These are phyloP conservation scores for Clonostachys chloroleuca DNA, from an alignment of 2,329 filamentous ascomycete genomes.

Conservation along the genomic window DNA sequence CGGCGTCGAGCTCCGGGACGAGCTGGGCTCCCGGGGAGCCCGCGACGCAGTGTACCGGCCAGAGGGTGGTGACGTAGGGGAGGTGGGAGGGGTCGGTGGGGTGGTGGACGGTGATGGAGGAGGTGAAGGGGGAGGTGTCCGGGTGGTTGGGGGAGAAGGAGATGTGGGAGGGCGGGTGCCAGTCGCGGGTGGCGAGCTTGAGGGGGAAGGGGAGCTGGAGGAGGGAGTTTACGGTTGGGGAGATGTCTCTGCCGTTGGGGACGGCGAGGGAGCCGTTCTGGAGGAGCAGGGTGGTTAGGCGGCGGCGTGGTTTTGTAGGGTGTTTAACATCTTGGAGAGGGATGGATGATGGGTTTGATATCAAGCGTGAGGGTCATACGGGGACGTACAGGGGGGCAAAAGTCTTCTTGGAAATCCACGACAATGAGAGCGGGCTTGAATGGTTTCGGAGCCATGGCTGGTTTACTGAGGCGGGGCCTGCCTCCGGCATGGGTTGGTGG, in stretches of 20 bases:
- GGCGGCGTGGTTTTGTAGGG: background rate
- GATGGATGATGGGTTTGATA: background rate
- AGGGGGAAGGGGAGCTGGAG: constrained; percentile 66
- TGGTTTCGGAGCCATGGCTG: background rate
- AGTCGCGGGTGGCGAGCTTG: constrained; percentile 88
- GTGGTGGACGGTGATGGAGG: constrained; percentile 60
- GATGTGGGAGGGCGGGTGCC: constrained; percentile 77
- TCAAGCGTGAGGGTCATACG: background rate
- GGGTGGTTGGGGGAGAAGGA: constrained; percentile 85
- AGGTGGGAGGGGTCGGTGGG: constrained; percentile 55
- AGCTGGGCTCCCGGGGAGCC: constrained; percentile 68
- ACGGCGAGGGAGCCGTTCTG: constrained; percentile 85
- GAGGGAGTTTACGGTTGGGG: constrained; percentile 68
- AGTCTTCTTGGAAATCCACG: constrained; percentile 92
- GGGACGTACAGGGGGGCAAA: constrained; percentile 75
- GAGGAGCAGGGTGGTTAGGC: background rate
- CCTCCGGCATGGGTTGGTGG: no score
- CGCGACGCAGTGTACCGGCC: constrained; percentile 89
- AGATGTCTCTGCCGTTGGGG: constrained; percentile 64
- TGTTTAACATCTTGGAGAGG: background rate
- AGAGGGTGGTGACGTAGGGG: constrained; percentile 65
- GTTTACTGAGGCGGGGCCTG: no score
- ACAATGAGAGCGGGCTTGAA: constrained; percentile 59
- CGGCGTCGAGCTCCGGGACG: constrained; percentile 62
- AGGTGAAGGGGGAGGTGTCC: constrained; percentile 58